Evolutionary conservation across 768 basidiomycete species (phyloP).

Genomic region (Boletellus ananas): DNA sequence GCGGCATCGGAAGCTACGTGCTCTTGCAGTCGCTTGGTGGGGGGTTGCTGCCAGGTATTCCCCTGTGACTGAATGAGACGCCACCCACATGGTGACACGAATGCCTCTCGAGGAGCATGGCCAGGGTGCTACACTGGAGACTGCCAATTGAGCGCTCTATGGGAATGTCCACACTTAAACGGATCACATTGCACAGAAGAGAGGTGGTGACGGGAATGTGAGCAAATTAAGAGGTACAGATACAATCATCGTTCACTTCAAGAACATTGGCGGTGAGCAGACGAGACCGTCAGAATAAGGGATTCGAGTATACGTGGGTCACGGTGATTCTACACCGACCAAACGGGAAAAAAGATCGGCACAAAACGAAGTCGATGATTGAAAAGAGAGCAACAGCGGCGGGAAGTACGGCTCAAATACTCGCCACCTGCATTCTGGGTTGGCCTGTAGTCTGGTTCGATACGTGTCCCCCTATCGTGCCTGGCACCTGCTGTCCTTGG

Average conservation of each 20-base stretch:
- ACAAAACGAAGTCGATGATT: conserved; percentile 13
- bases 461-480: conserved; percentile 28
- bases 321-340: conserved; percentile 3
- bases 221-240: conserved; percentile 36
- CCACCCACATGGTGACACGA: too few species aligned
- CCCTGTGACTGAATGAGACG: too few species aligned
- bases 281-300: conserved; percentile 19
- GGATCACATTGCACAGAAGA: conserved; percentile 20
- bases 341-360: conserved; percentile 3
- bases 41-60: too few species aligned
- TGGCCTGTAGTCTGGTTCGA: conserved; percentile 25
- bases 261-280: conserved; percentile 23
- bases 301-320: too few species aligned
- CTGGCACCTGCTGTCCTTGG: conserved; percentile 39
- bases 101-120: too few species aligned
- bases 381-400: neutral
- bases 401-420: conserved; percentile 25
- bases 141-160: neutral
- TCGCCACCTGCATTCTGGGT: conserved; percentile 35
- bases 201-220: conserved; percentile 15
- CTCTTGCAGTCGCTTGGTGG: too few species aligned
- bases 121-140: too few species aligned
- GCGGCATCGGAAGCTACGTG: too few species aligned
- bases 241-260: conserved; percentile 37
- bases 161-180: conserved; percentile 16